These are phyloP conservation scores for Paramecium pentaurelia DNA, from an alignment of 73 alveolate genomes.

Conservation along the genomic window DNA sequence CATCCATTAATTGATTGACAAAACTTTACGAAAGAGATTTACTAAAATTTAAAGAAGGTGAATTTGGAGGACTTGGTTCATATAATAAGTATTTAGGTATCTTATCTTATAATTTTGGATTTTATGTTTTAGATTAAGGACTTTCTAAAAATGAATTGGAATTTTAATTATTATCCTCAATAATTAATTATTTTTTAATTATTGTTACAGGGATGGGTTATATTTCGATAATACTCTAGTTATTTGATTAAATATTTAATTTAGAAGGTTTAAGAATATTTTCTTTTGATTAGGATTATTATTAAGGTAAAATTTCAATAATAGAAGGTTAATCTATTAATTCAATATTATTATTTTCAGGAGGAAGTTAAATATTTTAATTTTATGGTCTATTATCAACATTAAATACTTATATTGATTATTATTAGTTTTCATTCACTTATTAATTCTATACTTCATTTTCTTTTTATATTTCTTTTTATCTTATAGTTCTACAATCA, in stretches of 20 bases:
- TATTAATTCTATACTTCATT: neutral
- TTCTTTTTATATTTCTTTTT: neutral
- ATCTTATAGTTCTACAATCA: neutral
- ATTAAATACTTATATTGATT: neutral
- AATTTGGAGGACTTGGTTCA: neutral
- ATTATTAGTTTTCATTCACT: neutral
- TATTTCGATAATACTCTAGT: neutral
- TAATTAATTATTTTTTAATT: neutral
- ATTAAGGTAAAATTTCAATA: neutral
- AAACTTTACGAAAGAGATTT: neutral
- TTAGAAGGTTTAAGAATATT: neutral
- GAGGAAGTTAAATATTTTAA: neutral
- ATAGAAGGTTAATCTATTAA: neutral
- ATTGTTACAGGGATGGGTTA: neutral
- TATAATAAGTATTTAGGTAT: neutral
- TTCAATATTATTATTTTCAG: neutral
- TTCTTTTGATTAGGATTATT: neutral
- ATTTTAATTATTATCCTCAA: neutral
- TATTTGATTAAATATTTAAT: neutral
- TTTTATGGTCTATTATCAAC: neutral
- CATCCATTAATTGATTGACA: neutral
- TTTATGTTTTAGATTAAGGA: neutral
- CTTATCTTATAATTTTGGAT: neutral
- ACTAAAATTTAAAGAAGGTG: neutral
- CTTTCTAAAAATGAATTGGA: neutral